phyloP scores from a whole-genome alignment of 1,139 yeast genomes.

The Candida neerlandica region DNA sequence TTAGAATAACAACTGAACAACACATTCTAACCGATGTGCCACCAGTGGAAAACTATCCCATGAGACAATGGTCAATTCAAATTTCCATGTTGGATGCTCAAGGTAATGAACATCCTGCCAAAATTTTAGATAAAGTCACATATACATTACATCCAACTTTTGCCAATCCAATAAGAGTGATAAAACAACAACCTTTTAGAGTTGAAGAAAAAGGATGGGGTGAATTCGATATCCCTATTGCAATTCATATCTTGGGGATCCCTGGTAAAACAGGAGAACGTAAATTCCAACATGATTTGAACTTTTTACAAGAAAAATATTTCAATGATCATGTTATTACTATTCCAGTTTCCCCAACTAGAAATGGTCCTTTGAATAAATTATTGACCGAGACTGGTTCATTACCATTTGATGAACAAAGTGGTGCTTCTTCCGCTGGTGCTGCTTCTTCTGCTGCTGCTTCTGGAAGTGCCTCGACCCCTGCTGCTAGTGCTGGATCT shows the following conservation, averaged over 20 bases:
- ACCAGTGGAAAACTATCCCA: constrained; percentile 91
- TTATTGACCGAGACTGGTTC: constrained; percentile 81
- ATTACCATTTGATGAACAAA: constrained; percentile 54
- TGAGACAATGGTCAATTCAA: constrained; percentile 90
- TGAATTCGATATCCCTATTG: constrained; percentile 86
- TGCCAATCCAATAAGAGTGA: constrained; percentile 78
- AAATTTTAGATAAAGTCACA: constrained; percentile 86
- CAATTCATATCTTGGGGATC: constrained; percentile 64
- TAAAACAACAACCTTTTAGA: constrained; percentile 84
- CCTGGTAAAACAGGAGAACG: constrained; percentile 86
- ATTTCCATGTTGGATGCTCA: constrained; percentile 73
- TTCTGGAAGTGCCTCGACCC: constrained; percentile 3
- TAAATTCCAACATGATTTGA: constrained; percentile 84
- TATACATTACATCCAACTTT: constrained; percentile 95
- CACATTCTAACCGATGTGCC: constrained; percentile 82
- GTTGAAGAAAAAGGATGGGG: constrained; percentile 99
- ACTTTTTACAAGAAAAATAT: constrained; percentile 77
- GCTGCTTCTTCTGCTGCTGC: constrained; percentile 12
- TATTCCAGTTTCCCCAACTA: constrained; percentile 64
- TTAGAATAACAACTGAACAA: constrained; percentile 87
- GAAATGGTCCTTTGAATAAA: constrained; percentile 67
- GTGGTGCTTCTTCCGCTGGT: constrained; percentile 10
- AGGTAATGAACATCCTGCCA: constrained; percentile 86
- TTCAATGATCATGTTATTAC: constrained; percentile 74
- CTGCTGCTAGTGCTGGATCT: constrained; percentile 8